Conservation (phyloP, 2,329 filamentous ascomycete species). For the Microdochium nivale region DNA sequence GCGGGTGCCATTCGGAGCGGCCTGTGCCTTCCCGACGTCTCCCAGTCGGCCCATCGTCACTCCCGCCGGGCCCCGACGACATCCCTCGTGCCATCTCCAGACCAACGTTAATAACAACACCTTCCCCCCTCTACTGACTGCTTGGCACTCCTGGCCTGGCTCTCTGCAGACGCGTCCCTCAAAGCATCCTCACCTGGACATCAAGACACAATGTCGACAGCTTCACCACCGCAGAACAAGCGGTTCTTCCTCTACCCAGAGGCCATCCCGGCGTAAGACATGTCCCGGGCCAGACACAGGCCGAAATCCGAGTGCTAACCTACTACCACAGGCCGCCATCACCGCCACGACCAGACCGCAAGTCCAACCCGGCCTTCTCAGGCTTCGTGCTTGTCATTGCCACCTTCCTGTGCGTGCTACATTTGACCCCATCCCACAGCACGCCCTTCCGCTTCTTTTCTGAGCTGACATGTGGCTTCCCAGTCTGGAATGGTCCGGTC, state of each 20-base stretch:
- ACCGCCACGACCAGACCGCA: conserved; percentile 18
- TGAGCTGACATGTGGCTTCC: conserved; percentile 1
- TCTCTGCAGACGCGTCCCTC: no score
- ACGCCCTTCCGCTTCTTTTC: not conserved
- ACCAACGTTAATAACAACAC: no score
- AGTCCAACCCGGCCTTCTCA: conserved; percentile 49
- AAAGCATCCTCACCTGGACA: no score
- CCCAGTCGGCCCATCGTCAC: no score
- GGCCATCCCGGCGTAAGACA: not conserved
- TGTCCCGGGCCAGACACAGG: not conserved
- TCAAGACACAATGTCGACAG: no score
- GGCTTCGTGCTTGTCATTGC: conserved; percentile 44
- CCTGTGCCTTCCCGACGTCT: no score
- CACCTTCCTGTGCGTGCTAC: conserved; percentile 40
- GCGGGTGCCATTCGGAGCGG: no score
- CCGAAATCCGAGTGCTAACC: not conserved
- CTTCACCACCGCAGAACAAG: not conserved
- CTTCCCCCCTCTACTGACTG: no score
- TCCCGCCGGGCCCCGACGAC: no score
- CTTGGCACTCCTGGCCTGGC: no score
- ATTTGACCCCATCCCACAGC: not conserved
- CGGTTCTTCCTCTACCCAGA: not conserved
- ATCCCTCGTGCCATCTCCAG: no score
- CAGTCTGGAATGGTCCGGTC: conserved; percentile 47
- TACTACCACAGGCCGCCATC: not conserved